Base-by-base conservation (phyloP, 768 basidiomycete species). In the Trametes punicea region DNA sequence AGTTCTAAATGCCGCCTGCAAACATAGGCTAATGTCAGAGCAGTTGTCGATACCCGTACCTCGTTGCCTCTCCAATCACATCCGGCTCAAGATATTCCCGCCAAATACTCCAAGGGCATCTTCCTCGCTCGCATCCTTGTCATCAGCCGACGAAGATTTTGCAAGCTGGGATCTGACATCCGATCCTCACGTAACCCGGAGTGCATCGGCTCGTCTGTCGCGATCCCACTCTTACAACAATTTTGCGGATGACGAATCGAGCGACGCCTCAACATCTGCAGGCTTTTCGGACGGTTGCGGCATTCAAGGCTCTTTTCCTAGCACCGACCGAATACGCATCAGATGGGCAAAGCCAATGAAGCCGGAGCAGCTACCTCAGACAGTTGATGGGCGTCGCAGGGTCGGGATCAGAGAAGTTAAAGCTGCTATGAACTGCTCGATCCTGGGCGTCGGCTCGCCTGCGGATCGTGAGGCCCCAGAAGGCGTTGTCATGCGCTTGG, bases 181-280 rank as follows among this genome's bases (percentile, higher is more conserved):
- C 1, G 89, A 92, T 39, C 89, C 89, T 9, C 81, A 80, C 68
- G 88, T 91, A 54, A 81, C 87, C 9, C 82, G 86, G 30, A 74
- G 67, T 26, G 55, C 74, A 6, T 71, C 78, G 0, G 65, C 72
- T 26, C 80, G 81, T 25, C 69, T 75, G 16, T 77, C 81, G 11
- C 80, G 85, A 30, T 70, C 81, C 1, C 77, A 77, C 47, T 85
- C 87, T 6, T 84, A 84, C 63, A 83, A 77, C 38, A 78, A 87
- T 64, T 83, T 90, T 64, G 89, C 89, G 0, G 89, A 92, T 60
- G 90, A 90, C 61, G 89, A 92, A 65, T 87, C 87, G 3, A 87
- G 86, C 36, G 89, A 90, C 65, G 85, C 87, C 1, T 84, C 75
- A 69, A 31, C 78, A 68, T 73, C 75, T 7, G 79, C 80, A 2